A percentile compares a stretch with the other conserved stretches of the same genome.
These are phyloP conservation scores for Trypanosoma caninum DNA, from an alignment of 208 protist species.

Conservation along the genomic window DNA sequence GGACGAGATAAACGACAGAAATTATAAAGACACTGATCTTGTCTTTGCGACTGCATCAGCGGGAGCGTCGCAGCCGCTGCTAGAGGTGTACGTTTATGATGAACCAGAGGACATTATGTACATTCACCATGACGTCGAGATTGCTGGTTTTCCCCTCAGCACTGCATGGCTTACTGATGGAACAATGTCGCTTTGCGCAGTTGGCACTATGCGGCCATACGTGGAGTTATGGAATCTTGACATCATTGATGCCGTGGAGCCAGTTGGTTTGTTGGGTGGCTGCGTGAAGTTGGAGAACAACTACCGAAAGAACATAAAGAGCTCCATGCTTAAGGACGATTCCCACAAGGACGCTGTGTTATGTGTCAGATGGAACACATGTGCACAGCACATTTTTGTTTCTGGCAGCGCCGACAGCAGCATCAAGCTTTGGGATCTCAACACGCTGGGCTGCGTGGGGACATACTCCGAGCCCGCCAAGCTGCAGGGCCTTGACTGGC, in stretches of 20 bases:
- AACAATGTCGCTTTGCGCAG: conserved; percentile 90
- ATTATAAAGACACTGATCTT: conserved; percentile 91
- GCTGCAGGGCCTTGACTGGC: conserved; percentile 90
- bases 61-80: conserved; percentile 65
- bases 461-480: conserved; percentile 92
- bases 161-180: conserved; percentile 93
- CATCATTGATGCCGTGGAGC: conserved; percentile 93
- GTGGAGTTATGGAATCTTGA: conserved; percentile 98
- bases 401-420: conserved; percentile 94
- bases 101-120: conserved; percentile 94
- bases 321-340: conserved; percentile 44
- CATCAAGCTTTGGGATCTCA: conserved; percentile 97
- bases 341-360: conserved; percentile 96
- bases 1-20: conserved; percentile 88
- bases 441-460: conserved; percentile 65
- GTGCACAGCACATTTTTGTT: conserved; percentile 90
- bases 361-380: conserved; percentile 91
- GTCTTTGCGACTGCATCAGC: conserved; percentile 65
- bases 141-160: conserved; percentile 92
- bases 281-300: conserved; percentile 64
- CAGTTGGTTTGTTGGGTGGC: conserved; percentile 89
- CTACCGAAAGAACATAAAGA: conserved; percentile 69
- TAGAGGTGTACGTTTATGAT: conserved; percentile 96
- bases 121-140: conserved; percentile 96
- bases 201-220: conserved; percentile 96